These are phyloP conservation scores for Elsinoe necatrix DNA, from an alignment of 2,329 filamentous ascomycete species.

Conservation along the genomic window DNA sequence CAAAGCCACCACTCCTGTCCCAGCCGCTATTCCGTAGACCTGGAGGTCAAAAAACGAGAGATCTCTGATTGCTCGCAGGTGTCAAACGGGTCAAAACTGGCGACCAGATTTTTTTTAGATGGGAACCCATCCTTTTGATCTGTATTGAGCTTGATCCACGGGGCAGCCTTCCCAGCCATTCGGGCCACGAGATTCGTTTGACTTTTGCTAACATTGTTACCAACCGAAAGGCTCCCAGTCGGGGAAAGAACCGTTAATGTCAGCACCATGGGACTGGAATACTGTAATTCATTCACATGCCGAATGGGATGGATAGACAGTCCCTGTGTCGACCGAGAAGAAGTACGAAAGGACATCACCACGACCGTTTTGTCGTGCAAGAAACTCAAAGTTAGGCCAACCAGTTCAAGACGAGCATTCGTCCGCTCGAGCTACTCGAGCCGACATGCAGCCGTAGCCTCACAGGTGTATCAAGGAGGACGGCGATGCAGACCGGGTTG, in stretches of 20 bases:
- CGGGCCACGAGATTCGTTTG: not conserved
- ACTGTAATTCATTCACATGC: not conserved
- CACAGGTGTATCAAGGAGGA: not conserved
- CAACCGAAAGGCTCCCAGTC: not conserved
- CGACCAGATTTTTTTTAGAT: conserved; percentile 12
- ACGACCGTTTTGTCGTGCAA: not conserved
- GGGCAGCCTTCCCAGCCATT: not conserved
- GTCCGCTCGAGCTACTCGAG: not conserved
- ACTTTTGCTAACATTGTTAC: not conserved
- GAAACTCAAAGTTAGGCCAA: not conserved
- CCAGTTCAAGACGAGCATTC: not conserved
- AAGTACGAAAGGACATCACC: not conserved
- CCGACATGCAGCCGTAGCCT: not conserved
- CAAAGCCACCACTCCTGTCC: not conserved
- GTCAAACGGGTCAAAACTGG: conserved; percentile 1
- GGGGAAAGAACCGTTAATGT: not conserved
- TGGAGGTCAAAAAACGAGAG: not conserved
- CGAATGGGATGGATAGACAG: not conserved
- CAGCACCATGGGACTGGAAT: not conserved
- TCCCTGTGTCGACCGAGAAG: not conserved
- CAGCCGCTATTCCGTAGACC: not conserved
- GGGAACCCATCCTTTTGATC: not conserved
- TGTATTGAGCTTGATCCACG: not conserved
- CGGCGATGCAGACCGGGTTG: not conserved
- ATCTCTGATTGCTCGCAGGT: conserved; percentile 3